phyloP scores from a whole-genome alignment of 2,329 filamentous ascomycete species.

The Phialophora verrucosa region DNA sequence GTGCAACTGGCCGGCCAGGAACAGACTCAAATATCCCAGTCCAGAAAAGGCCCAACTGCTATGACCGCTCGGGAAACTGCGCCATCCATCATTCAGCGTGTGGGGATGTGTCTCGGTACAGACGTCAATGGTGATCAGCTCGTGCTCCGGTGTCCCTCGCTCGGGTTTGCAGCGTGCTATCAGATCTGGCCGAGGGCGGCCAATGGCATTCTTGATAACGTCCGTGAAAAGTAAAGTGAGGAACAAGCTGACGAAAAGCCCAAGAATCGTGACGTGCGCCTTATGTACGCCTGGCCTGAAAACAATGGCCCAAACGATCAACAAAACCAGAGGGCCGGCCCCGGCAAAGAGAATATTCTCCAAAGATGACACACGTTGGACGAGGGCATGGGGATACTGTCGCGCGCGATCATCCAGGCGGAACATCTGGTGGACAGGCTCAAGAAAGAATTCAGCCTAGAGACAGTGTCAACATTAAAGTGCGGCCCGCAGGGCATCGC shows the following conservation, averaged over 20 bases:
- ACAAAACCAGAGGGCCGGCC: slow-evolving; percentile 69
- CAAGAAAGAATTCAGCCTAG: slow-evolving; percentile 71
- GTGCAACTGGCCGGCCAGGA: slow-evolving; percentile 61
- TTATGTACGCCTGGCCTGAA: slow-evolving; percentile 73
- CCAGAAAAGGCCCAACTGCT: slow-evolving; percentile 67
- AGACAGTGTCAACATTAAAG: slow-evolving; percentile 45
- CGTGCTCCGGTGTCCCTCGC: slow-evolving; percentile 60
- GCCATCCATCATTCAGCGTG: slow-evolving; percentile 67
- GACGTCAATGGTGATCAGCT: slow-evolving; percentile 56
- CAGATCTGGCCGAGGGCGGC: slow-evolving; percentile 82
- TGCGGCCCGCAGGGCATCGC: not conserved
- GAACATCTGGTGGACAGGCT: slow-evolving; percentile 95
- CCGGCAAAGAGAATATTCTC: slow-evolving; percentile 82
- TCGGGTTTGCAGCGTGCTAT: slow-evolving; percentile 83
- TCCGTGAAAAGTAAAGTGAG: slow-evolving; percentile 86
- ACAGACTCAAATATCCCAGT: slow-evolving; percentile 62
- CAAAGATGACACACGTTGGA: slow-evolving; percentile 75
- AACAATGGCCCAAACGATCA: slow-evolving; percentile 69
- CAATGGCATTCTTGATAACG: slow-evolving; percentile 85
- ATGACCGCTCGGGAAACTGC: slow-evolving; percentile 69
- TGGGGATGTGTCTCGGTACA: slow-evolving; percentile 60
- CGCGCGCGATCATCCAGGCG: slow-evolving; percentile 82
- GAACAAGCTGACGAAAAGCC: slow-evolving; percentile 76
- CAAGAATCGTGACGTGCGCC: slow-evolving; percentile 82
- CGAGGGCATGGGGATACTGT: slow-evolving; percentile 81